Base-by-base conservation (phyloP, 352 stramenopile genomes). In the Phytophthora pinifolia region DNA sequence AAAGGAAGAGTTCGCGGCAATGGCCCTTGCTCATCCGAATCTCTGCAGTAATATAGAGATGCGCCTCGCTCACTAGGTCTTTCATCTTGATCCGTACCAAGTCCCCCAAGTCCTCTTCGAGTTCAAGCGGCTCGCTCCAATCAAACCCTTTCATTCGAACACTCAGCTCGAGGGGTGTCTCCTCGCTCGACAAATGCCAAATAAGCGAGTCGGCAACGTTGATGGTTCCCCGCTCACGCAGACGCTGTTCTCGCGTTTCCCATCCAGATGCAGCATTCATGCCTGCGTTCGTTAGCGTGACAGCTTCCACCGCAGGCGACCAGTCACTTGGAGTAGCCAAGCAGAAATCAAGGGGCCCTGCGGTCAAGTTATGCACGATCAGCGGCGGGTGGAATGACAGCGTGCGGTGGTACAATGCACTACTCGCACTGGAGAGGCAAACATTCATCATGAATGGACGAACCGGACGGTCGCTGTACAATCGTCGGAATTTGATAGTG, bases 121-220 rank as follows among this genome's bases (percentile, higher is more conserved):
- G 59, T 4, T 82, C 46, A 10, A 92, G 59, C 2, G 78, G 70
- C 14, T 93, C 82, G 46, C 86, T 95, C 86, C 86, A 95, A 17
- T 91, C 80, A 37, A 93, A 95, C 1, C 86, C 83, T 59, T 91
- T 89, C 55, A 92, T 89, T 29, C 86, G 76, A 39, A 95, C 66
- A 30, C 79, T 77, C 13, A 95, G 57, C 38, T 91, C 81, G 6
- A 95, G 65, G 22, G 82, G 83, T 2, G 83, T 89, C 38, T 91
- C 74, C 49, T 78, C 81, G 49, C 87, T 80, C 22, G 76, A 94
- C 18, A 93, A 63, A 70, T 95, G 86, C 82, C 84, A 95, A 35
- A 90, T 71, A 8, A 92, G 69, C 1, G 78, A 89, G 44, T 92
- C 83, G 0, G 82, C 86, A 15, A 91, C 65, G 43, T 81, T 79